phyloP scores from a whole-genome alignment of 768 basidiomycete species.

The Pisolithus tinctorius region DNA sequence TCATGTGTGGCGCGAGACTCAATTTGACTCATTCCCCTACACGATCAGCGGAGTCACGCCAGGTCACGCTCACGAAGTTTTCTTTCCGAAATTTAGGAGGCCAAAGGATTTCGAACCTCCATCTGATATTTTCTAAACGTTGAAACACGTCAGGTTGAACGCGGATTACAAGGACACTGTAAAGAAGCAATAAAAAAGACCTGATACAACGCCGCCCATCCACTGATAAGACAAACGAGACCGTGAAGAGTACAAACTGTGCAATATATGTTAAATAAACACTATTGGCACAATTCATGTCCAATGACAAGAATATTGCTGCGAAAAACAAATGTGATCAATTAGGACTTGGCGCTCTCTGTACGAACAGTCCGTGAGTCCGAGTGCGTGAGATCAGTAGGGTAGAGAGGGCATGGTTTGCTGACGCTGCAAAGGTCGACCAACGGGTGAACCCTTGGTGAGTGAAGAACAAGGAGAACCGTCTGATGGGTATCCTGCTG shows the following conservation, averaged over 20 bases:
- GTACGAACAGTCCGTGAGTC: constrained; percentile 20
- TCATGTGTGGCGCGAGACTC: too few relatives aligned
- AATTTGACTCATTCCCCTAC: too few relatives aligned
- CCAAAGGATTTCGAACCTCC: too few relatives aligned
- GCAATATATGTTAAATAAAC: background rate
- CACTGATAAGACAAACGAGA: background rate
- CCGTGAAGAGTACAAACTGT: background rate
- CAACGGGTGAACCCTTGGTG: background rate
- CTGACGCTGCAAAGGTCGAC: constrained; percentile 21
- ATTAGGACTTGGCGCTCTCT: constrained; percentile 9
- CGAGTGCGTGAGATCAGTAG: constrained; percentile 7
- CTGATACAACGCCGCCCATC: background rate
- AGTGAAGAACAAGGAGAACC: background rate
- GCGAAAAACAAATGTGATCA: constrained; percentile 1
- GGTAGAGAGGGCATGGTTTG: constrained; percentile 18
- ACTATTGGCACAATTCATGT: constrained; percentile 10
- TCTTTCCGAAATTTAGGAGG: too few relatives aligned
- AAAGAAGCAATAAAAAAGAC: too few relatives aligned
- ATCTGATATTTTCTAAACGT: too few relatives aligned
- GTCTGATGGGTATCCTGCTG: constrained; percentile 5
- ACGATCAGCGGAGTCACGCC: too few relatives aligned
- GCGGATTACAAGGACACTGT: too few relatives aligned
- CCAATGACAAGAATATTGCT: constrained; percentile 6
- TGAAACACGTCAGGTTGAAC: too few relatives aligned
- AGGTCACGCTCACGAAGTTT: too few relatives aligned